These are phyloP conservation scores for Tuber brumale DNA, from an alignment of 495 filamentous ascomycete species.

Conservation along the genomic window DNA sequence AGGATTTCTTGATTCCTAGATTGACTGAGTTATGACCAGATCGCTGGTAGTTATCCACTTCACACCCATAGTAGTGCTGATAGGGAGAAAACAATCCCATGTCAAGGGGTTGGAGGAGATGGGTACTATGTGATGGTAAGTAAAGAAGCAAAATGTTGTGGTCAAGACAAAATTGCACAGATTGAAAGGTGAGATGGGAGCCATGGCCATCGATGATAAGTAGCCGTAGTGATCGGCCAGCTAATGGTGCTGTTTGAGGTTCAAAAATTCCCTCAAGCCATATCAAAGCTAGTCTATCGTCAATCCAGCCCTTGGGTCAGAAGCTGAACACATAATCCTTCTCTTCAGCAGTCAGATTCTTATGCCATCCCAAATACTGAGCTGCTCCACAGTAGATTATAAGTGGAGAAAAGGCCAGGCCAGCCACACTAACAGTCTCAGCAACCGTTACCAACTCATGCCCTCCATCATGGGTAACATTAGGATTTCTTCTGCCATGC, in stretches of 20 bases:
- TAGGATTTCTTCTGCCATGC: too few relatives aligned
- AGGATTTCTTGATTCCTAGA: too few relatives aligned
- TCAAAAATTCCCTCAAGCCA: slow-evolving; percentile 23
- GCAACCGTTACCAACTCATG: too few relatives aligned
- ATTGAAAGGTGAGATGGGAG: slow-evolving; percentile 10
- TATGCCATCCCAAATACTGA: slow-evolving; percentile 14
- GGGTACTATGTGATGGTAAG: slow-evolving; percentile 14
- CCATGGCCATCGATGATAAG: slow-evolving; percentile 16
- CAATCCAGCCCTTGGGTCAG: slow-evolving; percentile 10
- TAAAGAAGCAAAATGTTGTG: slow-evolving; percentile 15
- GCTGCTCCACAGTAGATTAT: slow-evolving; percentile 5
- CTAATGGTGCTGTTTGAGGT: slow-evolving; percentile 4
- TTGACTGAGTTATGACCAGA: too few relatives aligned
- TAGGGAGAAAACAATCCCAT: slow-evolving; percentile 13
- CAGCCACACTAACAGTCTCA: too few relatives aligned
- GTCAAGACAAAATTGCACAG: slow-evolving; percentile 8
- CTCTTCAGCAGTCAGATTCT: neutral
- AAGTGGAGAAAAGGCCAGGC: neutral
- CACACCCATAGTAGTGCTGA: slow-evolving; percentile 4
- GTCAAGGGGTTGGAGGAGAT: slow-evolving; percentile 10
- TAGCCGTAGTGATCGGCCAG: neutral
- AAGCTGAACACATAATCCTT: slow-evolving; percentile 11
- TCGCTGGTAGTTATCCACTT: neutral
- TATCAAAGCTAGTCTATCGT: neutral
- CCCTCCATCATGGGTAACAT: too few relatives aligned